Percentiles rank a stretch among this genome's conserved stretches.
phyloP scores from a whole-genome alignment of 179 eudicot species.

The Silene vulgaris region DNA sequence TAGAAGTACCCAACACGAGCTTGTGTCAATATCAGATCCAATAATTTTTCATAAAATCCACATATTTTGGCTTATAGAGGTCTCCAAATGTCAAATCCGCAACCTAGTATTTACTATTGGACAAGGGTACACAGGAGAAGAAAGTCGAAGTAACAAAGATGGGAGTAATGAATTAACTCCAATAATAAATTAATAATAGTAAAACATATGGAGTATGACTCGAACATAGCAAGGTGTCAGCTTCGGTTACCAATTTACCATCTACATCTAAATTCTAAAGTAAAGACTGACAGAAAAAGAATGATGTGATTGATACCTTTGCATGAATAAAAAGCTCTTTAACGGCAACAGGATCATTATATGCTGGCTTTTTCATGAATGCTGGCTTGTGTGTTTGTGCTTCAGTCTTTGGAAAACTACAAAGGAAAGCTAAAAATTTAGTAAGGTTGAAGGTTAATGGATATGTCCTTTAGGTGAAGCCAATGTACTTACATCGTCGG shows the following conservation, averaged over 20 bases:
- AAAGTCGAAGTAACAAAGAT: no score
- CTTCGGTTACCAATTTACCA: no score
- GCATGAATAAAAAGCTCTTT: conserved; percentile 87
- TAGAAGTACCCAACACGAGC: background rate
- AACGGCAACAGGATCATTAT: conserved; percentile 50
- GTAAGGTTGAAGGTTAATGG: conserved; percentile 1
- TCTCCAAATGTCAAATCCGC: no score
- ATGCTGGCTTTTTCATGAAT: conserved; percentile 60
- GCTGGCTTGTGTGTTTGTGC: conserved; percentile 45
- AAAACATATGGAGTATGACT: no score
- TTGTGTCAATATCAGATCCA: no score
- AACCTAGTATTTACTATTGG: no score
- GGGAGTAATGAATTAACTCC: no score
- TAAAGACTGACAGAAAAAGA: background rate
- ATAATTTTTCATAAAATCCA: no score
- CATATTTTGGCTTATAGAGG: no score
- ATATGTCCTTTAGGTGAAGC: background rate
- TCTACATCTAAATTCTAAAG: background rate
- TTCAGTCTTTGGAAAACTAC: conserved; percentile 58
- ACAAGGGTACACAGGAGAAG: no score
- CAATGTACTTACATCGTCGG: conserved; percentile 55
- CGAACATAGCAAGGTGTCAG: background rate
- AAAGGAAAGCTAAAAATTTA: conserved; percentile 19
- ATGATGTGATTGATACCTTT: conserved; percentile 44
- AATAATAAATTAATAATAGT: no score